Percentiles rank a stretch among this genome's conserved stretches.
These are phyloP conservation scores for Hyphodiscus hymeniophilus DNA, from an alignment of 495 filamentous ascomycete species.

Conservation along the genomic window DNA sequence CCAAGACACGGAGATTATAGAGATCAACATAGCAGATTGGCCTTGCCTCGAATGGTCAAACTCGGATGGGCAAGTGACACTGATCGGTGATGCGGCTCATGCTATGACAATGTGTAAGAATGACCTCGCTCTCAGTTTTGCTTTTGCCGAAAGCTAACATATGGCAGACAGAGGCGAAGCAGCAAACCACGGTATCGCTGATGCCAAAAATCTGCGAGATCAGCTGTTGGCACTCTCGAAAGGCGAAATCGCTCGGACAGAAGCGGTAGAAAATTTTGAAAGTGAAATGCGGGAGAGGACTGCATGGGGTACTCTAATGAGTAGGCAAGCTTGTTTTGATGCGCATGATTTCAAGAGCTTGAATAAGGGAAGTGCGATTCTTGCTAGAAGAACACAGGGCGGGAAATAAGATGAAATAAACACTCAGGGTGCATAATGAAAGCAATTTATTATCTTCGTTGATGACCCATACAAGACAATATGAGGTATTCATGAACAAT, in stretches of 20 bases:
- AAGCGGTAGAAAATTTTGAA: constrained; percentile 40
- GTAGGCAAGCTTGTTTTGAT: constrained; percentile 53
- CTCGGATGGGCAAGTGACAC: constrained; percentile 32
- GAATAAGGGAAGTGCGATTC: constrained; percentile 24
- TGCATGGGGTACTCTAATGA: constrained; percentile 42
- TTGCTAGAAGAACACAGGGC: constrained; percentile 21
- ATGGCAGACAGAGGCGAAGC: constrained; percentile 43
- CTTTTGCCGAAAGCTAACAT: not conserved
- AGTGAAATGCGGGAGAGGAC: constrained; percentile 40
- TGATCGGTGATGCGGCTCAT: constrained; percentile 50
- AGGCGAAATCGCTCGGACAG: constrained; percentile 14
- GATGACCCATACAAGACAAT: too few species aligned
- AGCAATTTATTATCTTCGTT: too few species aligned
- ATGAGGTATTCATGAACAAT: too few species aligned
- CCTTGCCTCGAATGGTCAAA: constrained; percentile 31
- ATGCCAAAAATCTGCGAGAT: constrained; percentile 35
- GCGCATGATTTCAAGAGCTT: constrained; percentile 47
- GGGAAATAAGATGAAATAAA: too few species aligned
- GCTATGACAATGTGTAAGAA: constrained; percentile 47
- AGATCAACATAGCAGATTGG: constrained; percentile 51
- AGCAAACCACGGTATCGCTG: constrained; percentile 50
- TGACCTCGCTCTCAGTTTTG: not conserved
- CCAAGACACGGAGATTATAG: constrained; percentile 36
- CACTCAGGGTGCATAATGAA: too few species aligned
- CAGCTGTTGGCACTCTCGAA: constrained; percentile 18